phyloP scores from a whole-genome alignment of 2,329 filamentous ascomycete genomes.

The Ophiocordyceps australis region DNA sequence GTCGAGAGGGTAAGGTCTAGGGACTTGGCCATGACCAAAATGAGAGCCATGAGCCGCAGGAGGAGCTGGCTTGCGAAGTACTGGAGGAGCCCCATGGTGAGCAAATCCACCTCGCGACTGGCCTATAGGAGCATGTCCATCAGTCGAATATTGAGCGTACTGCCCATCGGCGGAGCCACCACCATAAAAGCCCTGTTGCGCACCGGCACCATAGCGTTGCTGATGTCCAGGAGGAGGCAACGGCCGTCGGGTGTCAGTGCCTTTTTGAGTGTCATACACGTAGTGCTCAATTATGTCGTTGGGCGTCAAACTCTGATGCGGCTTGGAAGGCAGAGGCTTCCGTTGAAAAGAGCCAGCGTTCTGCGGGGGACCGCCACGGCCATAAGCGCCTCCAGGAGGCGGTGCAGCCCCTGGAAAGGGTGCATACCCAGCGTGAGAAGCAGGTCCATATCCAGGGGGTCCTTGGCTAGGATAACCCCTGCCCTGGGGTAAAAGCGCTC shows the following conservation, averaged over 20 bases:
- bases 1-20: constrained; percentile 14
- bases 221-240: too few relatives aligned
- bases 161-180: too few relatives aligned
- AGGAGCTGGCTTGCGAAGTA: not conserved
- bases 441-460: constrained; percentile 4
- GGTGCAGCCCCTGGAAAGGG: constrained; percentile 5
- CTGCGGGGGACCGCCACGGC: constrained; percentile 7
- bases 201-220: too few relatives aligned
- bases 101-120: too few relatives aligned
- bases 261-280: constrained; percentile 9
- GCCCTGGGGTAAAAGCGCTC: constrained; percentile 5
- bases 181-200: too few relatives aligned
- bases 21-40: too few relatives aligned
- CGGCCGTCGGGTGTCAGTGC: constrained; percentile 3
- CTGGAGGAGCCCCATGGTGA: constrained; percentile 28
- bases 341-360: constrained; percentile 6
- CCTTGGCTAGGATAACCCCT: constrained; percentile 6
- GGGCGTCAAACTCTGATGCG: constrained; percentile 12
- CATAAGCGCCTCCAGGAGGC: constrained; percentile 8
- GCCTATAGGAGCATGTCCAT: too few relatives aligned
- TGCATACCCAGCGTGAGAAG: too few relatives aligned
- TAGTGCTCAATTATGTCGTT: constrained; percentile 22
- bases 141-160: too few relatives aligned
- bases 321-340: constrained; percentile 11
- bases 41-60: too few relatives aligned